Conservation (phyloP, 495 filamentous ascomycete genomes). For the Podospora conica region DNA sequence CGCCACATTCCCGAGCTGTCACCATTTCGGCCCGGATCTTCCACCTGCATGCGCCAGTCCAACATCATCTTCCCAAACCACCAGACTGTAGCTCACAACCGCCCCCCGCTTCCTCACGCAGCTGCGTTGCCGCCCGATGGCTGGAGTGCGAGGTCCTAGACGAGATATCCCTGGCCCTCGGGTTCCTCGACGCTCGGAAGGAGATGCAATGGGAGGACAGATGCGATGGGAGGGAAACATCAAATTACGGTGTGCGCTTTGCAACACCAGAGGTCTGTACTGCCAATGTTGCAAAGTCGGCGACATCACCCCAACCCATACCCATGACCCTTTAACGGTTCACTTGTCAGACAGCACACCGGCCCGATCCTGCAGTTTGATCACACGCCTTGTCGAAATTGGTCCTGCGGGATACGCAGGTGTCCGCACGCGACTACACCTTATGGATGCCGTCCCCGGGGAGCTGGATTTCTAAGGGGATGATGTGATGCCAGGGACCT, state of each 20-base stretch:
- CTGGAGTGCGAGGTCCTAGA: background rate
- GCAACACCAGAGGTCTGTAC: background rate
- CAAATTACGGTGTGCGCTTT: background rate
- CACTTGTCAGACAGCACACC: background rate
- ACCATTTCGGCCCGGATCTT: background rate
- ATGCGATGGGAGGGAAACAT: background rate
- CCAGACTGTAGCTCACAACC: too few species aligned
- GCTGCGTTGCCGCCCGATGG: background rate
- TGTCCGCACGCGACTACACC: background rate
- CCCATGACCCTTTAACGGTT: too few species aligned
- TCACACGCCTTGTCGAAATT: background rate
- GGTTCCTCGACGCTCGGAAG: background rate
- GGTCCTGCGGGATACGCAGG: background rate
- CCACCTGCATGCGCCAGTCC: too few species aligned
- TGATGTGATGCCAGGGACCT: background rate
- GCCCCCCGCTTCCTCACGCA: background rate
- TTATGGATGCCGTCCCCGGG: background rate
- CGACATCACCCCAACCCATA: too few species aligned
- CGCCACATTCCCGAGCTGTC: background rate
- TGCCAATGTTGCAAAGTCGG: background rate
- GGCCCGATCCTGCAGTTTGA: background rate
- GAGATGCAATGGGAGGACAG: background rate
- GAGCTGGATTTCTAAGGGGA: background rate
- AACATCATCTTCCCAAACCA: too few species aligned
- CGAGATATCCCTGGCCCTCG: background rate